Conservation (phyloP, 2,329 filamentous ascomycete genomes). For the Cytospora schulzeri region DNA sequence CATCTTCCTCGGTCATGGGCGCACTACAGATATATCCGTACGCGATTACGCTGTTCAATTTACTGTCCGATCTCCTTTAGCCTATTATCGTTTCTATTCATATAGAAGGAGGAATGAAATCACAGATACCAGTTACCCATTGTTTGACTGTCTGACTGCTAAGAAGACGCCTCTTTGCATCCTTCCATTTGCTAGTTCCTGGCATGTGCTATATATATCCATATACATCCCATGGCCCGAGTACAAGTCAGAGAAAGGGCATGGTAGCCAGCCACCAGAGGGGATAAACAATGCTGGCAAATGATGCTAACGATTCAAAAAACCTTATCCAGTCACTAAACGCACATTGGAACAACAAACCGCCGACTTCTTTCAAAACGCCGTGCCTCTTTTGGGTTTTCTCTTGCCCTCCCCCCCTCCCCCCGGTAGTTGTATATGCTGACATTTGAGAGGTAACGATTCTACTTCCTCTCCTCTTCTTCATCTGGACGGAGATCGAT, state of each 20-base stretch:
- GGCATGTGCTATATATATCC: neutral
- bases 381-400: constrained; percentile 25
- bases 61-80: no score
- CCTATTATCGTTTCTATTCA: no score
- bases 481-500: neutral
- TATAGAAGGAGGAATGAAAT: no score
- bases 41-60: no score
- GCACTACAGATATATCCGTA: no score
- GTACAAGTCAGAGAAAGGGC: neutral
- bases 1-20: no score
- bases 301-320: constrained; percentile 4
- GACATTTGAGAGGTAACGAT: constrained; percentile 9
- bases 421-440: constrained; percentile 22
- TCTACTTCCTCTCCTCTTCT: constrained; percentile 12
- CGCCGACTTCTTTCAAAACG: constrained; percentile 22
- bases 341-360: constrained; percentile 5
- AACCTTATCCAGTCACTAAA: constrained; percentile 21
- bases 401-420: neutral
- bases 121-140: no score
- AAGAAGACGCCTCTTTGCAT: neutral
- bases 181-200: neutral
- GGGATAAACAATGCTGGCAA: neutral
- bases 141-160: no score
- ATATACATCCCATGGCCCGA: neutral
- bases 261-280: no score